A percentile compares a stretch with the other conserved stretches of the same genome.
Evolutionary conservation across 1,139 yeast genomes (phyloP).

Genomic region (Geotrichum australiense): DNA sequence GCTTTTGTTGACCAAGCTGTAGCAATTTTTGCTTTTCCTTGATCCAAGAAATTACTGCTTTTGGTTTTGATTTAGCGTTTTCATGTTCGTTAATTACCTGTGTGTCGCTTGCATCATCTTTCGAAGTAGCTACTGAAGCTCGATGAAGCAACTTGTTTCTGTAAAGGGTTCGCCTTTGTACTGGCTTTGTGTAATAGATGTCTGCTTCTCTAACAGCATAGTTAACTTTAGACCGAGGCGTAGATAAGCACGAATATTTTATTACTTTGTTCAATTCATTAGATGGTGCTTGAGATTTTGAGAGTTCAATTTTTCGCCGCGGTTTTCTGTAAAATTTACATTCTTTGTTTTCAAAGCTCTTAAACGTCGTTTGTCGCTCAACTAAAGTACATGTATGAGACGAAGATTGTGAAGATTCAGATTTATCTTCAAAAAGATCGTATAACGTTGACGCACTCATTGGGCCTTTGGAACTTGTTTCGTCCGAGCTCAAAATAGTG

Average conservation of each 20-base stretch:
- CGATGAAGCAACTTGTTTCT: not conserved
- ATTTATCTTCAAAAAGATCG: not conserved
- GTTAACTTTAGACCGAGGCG: no score
- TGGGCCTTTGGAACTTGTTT: not conserved
- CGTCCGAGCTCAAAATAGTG: not conserved
- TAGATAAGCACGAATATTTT: no score
- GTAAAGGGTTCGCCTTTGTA: not conserved
- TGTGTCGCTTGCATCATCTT: not conserved
- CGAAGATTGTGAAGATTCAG: not conserved
- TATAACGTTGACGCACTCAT: not conserved
- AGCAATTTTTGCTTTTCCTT: not conserved
- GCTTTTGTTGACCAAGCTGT: not conserved
- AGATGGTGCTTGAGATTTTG: not conserved
- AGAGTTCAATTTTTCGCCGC: not conserved
- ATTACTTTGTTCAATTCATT: no score
- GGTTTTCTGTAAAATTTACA: slow-evolving; percentile 5
- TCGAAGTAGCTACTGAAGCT: not conserved
- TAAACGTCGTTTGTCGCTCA: not conserved
- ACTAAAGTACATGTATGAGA: not conserved
- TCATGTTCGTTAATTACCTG: not conserved
- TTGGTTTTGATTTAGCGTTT: not conserved
- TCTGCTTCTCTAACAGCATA: no score
- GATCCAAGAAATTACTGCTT: not conserved
- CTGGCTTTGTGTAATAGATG: no score
- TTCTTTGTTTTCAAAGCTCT: not conserved